Percentiles rank a stretch among this genome's conserved stretches.
These are phyloP conservation scores for Hyphopichia pseudoburtonii DNA, from an alignment of 1,139 yeast genomes.

Conservation along the genomic window DNA sequence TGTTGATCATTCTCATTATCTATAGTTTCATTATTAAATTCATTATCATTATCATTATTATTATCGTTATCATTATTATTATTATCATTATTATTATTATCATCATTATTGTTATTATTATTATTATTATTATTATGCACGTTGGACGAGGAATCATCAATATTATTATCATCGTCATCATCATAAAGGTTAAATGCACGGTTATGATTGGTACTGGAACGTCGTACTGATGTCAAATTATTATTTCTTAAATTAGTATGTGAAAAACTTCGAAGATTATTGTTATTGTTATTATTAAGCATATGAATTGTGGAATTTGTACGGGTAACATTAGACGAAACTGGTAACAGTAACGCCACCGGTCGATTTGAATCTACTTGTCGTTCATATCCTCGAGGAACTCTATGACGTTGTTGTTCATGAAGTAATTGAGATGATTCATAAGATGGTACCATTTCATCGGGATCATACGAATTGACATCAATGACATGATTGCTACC, in stretches of 20 bases:
- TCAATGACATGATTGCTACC: slow-evolving; percentile 5
- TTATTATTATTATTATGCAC: too few relatives aligned
- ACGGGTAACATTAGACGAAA: slow-evolving; percentile 14
- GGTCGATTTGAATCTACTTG: slow-evolving; percentile 1
- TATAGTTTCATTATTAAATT: too few relatives aligned
- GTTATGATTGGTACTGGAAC: background rate
- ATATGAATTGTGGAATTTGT: slow-evolving; percentile 12
- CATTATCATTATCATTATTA: too few relatives aligned
- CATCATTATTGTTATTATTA: background rate
- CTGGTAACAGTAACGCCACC: slow-evolving; percentile 5
- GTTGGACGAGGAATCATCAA: background rate
- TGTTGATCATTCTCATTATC: too few relatives aligned
- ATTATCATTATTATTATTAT: too few relatives aligned
- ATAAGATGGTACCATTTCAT: slow-evolving; percentile 45
- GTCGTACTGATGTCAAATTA: background rate
- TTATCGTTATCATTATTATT: background rate
- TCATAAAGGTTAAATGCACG: background rate
- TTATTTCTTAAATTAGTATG: slow-evolving; percentile 1
- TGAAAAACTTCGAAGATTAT: background rate
- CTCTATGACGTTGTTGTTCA: slow-evolving; percentile 10
- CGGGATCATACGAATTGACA: slow-evolving; percentile 32
- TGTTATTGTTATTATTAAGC: background rate
- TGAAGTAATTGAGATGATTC: slow-evolving; percentile 45
- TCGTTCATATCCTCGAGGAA: slow-evolving; percentile 2
- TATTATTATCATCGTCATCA: too few relatives aligned